phyloP scores from a whole-genome alignment of 495 filamentous ascomycete species.

The Haplographium delicatum region DNA sequence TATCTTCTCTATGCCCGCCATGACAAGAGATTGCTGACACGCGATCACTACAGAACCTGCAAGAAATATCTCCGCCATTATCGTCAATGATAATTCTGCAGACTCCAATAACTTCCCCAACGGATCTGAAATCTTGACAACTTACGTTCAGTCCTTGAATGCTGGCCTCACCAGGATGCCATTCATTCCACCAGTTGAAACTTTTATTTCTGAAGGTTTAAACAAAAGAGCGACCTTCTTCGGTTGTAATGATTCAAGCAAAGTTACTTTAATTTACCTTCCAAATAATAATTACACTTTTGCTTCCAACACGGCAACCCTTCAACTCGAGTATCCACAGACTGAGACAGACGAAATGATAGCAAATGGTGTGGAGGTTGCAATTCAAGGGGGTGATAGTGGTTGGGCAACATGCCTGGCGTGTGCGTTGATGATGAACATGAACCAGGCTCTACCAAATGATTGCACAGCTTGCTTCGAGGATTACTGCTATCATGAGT shows the following conservation, averaged over 20 bases:
- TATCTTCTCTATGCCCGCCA: no score
- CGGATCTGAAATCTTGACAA: constrained; percentile 35
- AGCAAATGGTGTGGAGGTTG: constrained; percentile 34
- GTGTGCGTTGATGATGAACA: constrained; percentile 38
- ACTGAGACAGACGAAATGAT: constrained; percentile 37
- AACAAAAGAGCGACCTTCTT: constrained; percentile 41
- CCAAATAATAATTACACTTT: constrained; percentile 37
- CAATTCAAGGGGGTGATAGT: constrained; percentile 25
- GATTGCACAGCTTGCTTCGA: constrained; percentile 37
- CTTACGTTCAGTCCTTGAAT: constrained; percentile 32
- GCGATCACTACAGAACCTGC: no score
- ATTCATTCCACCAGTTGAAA: constrained; percentile 30
- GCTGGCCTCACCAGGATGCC: constrained; percentile 34
- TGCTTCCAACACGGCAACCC: constrained; percentile 28
- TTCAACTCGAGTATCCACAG: constrained; percentile 31
- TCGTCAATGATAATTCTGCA: constrained; percentile 42
- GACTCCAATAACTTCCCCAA: constrained; percentile 40
- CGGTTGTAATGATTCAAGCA: constrained; percentile 33
- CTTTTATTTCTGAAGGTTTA: constrained; percentile 33
- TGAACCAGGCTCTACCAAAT: constrained; percentile 24
- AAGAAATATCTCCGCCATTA: constrained; percentile 35
- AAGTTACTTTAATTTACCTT: constrained; percentile 37
- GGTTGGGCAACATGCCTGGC: constrained; percentile 35
- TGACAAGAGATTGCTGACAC: no score
- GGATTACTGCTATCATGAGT: constrained; percentile 30